Evolutionary conservation across 2,329 filamentous ascomycete species (phyloP), one percentile per base, ranked within the genome.

Genomic region (Drechslerella dactyloides): DNA sequence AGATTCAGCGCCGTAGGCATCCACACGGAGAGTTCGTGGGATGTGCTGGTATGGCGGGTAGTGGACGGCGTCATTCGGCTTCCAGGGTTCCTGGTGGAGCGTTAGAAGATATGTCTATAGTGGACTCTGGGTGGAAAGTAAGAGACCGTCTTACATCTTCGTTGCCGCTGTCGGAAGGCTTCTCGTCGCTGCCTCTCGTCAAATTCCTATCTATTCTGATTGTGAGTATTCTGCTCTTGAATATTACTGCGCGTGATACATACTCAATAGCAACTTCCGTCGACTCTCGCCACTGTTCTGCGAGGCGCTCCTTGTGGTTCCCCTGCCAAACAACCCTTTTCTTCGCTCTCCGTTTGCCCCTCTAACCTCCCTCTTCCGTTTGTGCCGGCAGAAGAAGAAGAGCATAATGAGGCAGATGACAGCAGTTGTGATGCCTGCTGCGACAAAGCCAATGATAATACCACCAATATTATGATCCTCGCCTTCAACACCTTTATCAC

Each of bases 11-110:
- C 51, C 51, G 42, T 21, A 23, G 23, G 15, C 27, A 2, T 57
- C 50, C 19, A 65, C 60, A 30, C 50, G 59, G 11, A 72, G 17
- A 24, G 64, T 72, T 21, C 68, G 51, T 2, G 68, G 68, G 2
- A 72, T 65, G 35, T 72, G 68, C 33, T 72, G 60, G 19, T 72
- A 72, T 44, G 68, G 68, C 17, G 68, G 68, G 27, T 72, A 65
- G 15, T 72, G 68, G 10, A 72, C 60, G 2, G 56, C 46, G 21
- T 65, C 68, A 8, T 60, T 55, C 1, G 68, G 68, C 15, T 46
- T 72, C 68, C 68, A 72, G 10, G 24, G 46, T 23, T 72, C 68
- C 68, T 72, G 15, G 7, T 37, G 13, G 19, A 8, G 50, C 35
- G 1, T 27, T 27, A 33, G 6, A 33, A 53, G 21, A 35, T 50